Conservation (phyloP, 345 rosid genomes). For the Eucalyptus viminalis region DNA sequence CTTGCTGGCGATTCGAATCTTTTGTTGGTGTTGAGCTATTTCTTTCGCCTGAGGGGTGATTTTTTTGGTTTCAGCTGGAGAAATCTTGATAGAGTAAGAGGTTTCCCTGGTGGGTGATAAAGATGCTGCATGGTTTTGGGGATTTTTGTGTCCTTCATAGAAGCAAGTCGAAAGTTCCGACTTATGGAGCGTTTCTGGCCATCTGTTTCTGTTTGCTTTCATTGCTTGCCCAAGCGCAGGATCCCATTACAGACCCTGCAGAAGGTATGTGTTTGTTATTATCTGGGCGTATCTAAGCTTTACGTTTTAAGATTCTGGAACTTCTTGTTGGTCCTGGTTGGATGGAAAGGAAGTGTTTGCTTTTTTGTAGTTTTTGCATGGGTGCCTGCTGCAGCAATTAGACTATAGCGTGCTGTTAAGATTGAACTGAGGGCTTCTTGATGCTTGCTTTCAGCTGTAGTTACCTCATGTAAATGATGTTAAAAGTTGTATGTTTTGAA, state of each 20-base stretch:
- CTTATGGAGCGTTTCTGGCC: slow-evolving; percentile 11
- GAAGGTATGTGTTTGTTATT: slow-evolving; percentile 39
- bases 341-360: neutral
- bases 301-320: neutral
- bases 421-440: neutral
- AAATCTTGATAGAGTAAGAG: neutral
- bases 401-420: neutral
- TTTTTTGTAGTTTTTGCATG: neutral
- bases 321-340: neutral
- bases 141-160: neutral
- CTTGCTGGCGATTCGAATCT: neutral
- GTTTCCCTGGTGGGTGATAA: neutral
- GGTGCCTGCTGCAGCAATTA: neutral
- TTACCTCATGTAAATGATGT: neutral
- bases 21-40: neutral
- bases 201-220: slow-evolving; percentile 27
- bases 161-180: slow-evolving; percentile 1
- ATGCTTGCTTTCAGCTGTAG: neutral
- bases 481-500: neutral
- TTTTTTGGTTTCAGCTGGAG: neutral
- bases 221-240: slow-evolving; percentile 24
- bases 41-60: neutral
- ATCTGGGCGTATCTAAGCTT: neutral
- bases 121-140: slow-evolving; percentile 6
- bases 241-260: slow-evolving; percentile 30